Evolutionary conservation across 192 early-diverging fungal genomes (phyloP).

Genomic region (Gorgonomyces haynaldii): DNA sequence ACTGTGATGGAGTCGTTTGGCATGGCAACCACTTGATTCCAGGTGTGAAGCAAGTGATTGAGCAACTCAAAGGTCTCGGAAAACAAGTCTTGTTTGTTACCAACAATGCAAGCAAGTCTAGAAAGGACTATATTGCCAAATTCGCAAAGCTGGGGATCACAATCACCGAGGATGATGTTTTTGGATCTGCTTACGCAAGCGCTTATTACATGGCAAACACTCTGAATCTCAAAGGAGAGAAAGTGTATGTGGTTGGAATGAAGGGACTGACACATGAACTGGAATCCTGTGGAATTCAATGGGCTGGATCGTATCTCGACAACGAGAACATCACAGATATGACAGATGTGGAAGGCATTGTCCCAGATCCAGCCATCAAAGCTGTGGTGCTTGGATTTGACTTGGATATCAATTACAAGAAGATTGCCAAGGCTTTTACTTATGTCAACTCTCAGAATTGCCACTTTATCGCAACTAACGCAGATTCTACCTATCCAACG

Average conservation of each 20-base stretch:
- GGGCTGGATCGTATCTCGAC: conserved; percentile 40
- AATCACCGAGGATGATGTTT: conserved; percentile 71
- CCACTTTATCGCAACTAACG: conserved; percentile 88
- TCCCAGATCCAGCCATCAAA: conserved; percentile 57
- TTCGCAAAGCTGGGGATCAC: conserved; percentile 71
- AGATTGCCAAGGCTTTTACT: conserved; percentile 81
- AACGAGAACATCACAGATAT: conserved; percentile 33
- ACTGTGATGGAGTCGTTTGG: conserved; percentile 98
- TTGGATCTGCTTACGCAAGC: conserved; percentile 83
- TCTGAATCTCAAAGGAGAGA: conserved; percentile 55
- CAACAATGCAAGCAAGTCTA: conserved; percentile 91
- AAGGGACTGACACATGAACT: conserved; percentile 81
- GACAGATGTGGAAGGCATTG: conserved; percentile 42
- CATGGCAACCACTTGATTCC: conserved; percentile 56
- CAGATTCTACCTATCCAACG: conserved; percentile 80
- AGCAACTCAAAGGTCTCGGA: conserved; percentile 53
- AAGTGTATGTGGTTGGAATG: conserved; percentile 87
- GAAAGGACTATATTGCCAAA: conserved; percentile 67
- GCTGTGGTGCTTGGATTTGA: conserved; percentile 94
- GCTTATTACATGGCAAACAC: conserved; percentile 83
- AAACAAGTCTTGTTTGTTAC: conserved; percentile 94
- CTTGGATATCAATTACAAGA: conserved; percentile 82
- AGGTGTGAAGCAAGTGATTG: conserved; percentile 57
- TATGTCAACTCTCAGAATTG: conserved; percentile 66
- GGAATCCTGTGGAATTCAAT: conserved; percentile 59